These are phyloP conservation scores for Entomortierella beljakovae DNA, from an alignment of 192 early-diverging fungal species.

Conservation along the genomic window DNA sequence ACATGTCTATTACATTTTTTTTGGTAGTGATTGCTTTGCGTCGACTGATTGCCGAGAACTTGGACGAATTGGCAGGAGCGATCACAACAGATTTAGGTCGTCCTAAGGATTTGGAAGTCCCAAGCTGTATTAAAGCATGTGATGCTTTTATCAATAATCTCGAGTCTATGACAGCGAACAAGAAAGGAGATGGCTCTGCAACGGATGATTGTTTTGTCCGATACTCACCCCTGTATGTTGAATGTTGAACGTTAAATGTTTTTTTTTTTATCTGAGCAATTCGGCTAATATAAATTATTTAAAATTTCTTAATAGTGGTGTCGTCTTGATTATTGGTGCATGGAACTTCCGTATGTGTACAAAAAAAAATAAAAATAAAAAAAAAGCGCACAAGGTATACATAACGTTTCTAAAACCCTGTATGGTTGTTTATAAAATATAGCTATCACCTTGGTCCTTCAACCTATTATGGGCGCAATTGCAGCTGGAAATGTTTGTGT, in stretches of 20 bases:
- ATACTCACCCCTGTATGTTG: constrained; percentile 36
- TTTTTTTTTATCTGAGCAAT: neutral
- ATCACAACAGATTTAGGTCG: constrained; percentile 69
- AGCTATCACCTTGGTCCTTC: constrained; percentile 61
- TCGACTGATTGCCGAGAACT: constrained; percentile 58
- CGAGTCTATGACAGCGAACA: constrained; percentile 15
- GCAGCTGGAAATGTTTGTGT: constrained; percentile 69
- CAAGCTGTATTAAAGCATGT: constrained; percentile 1
- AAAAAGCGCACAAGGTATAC: too few relatives aligned
- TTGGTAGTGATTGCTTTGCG: constrained; percentile 30
- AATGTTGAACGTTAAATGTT: neutral
- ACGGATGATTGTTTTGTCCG: constrained; percentile 36
- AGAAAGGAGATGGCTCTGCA: constrained; percentile 1
- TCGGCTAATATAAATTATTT: too few relatives aligned
- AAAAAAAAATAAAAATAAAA: constrained; percentile 9
- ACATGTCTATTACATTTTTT: neutral
- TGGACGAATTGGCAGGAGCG: constrained; percentile 59
- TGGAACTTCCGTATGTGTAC: constrained; percentile 65
- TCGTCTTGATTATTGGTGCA: constrained; percentile 56
- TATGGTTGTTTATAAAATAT: neutral
- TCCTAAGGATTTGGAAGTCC: constrained; percentile 36
- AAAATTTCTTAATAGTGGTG: constrained; percentile 32
- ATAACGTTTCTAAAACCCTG: too few relatives aligned
- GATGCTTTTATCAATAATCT: constrained; percentile 25
- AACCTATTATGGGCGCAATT: constrained; percentile 65